A percentile compares a stretch with the other conserved stretches of the same genome.
phyloP scores from a whole-genome alignment of 2,329 filamentous ascomycete species.

The Paramyrothecium roridum region DNA sequence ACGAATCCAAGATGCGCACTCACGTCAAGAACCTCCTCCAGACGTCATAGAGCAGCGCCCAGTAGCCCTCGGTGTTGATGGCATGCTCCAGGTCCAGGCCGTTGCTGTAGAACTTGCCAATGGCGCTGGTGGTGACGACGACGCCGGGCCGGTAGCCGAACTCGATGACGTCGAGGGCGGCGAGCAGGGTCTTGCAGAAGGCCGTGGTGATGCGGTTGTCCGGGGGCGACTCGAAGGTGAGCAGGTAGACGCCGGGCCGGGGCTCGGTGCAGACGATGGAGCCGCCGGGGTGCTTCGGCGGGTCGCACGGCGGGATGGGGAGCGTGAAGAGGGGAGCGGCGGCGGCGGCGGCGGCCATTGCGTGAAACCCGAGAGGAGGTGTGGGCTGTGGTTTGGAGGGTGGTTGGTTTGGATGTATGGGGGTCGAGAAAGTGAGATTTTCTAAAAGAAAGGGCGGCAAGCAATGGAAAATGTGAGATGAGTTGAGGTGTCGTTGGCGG shows the following conservation, averaged over 20 bases:
- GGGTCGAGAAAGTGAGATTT: neutral
- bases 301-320: conserved; percentile 47
- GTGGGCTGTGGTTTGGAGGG: neutral
- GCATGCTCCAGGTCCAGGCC: conserved; percentile 74
- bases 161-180: conserved; percentile 74
- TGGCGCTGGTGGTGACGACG: conserved; percentile 71
- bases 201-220: conserved; percentile 73
- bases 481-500: neutral
- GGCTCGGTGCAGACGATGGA: conserved; percentile 62
- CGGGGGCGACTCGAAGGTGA: conserved; percentile 67
- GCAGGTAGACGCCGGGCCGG: conserved; percentile 61
- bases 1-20: neutral
- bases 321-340: conserved; percentile 35
- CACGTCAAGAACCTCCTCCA: conserved; percentile 55
- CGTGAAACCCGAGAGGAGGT: neutral
- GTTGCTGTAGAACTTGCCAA: conserved; percentile 79
- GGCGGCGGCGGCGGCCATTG: conserved; percentile 6
- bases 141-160: conserved; percentile 66
- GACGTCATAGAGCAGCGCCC: conserved; percentile 59
- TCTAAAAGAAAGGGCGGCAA: neutral
- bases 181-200: conserved; percentile 64
- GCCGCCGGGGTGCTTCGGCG: conserved; percentile 44
- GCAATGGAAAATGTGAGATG: neutral
- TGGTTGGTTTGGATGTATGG: neutral
- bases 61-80: conserved; percentile 57